These are phyloP conservation scores for Trichophyton equinum DNA, from an alignment of 2,329 filamentous ascomycete genomes.

Conservation along the genomic window DNA sequence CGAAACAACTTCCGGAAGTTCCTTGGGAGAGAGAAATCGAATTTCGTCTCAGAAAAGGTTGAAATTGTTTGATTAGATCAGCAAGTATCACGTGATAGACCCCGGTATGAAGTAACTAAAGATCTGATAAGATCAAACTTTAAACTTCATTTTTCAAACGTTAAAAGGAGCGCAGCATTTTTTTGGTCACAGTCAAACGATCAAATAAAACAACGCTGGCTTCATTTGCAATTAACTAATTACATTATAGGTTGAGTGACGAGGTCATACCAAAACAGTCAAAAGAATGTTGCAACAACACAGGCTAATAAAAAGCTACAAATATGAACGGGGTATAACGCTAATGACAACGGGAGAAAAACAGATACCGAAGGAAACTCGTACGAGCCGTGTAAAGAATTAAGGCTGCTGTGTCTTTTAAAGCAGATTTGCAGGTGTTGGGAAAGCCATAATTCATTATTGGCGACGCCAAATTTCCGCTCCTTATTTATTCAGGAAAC, in stretches of 20 bases:
- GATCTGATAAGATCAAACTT: slow-evolving; percentile 2
- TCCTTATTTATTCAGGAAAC: not conserved
- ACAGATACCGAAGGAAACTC: not conserved
- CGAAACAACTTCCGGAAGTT: not conserved
- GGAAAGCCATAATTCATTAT: not conserved
- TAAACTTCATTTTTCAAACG: not conserved
- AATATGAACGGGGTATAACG: not conserved
- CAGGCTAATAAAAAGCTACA: not conserved
- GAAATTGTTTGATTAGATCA: not conserved
- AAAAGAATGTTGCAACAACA: not conserved
- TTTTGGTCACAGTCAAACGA: not conserved
- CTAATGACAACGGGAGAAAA: not conserved
- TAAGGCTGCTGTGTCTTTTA: not conserved
- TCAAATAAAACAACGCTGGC: not conserved
- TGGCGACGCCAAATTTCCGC: not conserved
- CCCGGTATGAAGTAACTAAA: not conserved
- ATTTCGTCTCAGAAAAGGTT: not conserved
- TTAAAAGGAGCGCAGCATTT: not conserved
- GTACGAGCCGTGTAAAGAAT: not conserved
- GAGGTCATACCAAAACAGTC: not conserved
- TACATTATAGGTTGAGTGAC: not conserved
- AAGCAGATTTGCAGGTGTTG: not conserved
- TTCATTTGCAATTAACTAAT: not conserved
- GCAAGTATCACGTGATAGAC: not conserved
- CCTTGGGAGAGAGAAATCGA: not conserved